These are phyloP conservation scores for Aureobasidium lini DNA, from an alignment of 2,329 filamentous ascomycete species.

Conservation along the genomic window DNA sequence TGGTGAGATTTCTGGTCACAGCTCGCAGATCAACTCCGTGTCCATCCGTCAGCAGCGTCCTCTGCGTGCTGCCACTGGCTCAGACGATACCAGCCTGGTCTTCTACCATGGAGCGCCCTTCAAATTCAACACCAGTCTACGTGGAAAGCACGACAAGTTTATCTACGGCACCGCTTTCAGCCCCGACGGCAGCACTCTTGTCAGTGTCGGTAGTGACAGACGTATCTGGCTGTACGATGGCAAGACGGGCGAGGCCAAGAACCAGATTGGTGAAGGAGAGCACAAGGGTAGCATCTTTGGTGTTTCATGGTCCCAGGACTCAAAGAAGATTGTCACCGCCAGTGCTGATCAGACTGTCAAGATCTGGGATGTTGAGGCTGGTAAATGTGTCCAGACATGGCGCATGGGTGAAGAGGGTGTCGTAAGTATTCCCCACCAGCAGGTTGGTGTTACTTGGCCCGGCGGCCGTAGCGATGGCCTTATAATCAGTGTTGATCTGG, in stretches of 20 bases:
- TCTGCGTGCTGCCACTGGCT: constrained; percentile 83
- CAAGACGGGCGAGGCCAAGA: constrained; percentile 80
- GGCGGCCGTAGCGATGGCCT: constrained; percentile 73
- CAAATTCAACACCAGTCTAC: constrained; percentile 82
- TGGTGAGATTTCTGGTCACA: constrained; percentile 88
- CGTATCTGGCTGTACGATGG: constrained; percentile 93
- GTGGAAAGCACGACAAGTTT: constrained; percentile 77
- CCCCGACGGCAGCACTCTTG: constrained; percentile 72
- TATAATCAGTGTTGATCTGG: constrained; percentile 81
- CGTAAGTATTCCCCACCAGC: constrained; percentile 71
- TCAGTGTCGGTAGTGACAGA: constrained; percentile 87
- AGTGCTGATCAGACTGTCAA: constrained; percentile 93
- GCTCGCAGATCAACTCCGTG: constrained; percentile 82
- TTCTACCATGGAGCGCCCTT: constrained; percentile 94
- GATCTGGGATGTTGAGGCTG: constrained; percentile 82
- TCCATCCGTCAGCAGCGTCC: constrained; percentile 84
- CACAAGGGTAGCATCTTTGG: constrained; percentile 92
- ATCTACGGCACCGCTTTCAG: constrained; percentile 84
- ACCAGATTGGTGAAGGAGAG: constrained; percentile 69
- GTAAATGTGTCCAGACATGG: constrained; percentile 74
- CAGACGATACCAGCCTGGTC: constrained; percentile 81
- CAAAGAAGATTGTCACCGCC: constrained; percentile 78
- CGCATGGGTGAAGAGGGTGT: constrained; percentile 67
- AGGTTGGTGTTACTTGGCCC: constrained; percentile 90
- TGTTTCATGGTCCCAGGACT: constrained; percentile 83